Evolutionary conservation across 495 filamentous ascomycete species (phyloP).

Genomic region (Cladorrhinum samala): DNA sequence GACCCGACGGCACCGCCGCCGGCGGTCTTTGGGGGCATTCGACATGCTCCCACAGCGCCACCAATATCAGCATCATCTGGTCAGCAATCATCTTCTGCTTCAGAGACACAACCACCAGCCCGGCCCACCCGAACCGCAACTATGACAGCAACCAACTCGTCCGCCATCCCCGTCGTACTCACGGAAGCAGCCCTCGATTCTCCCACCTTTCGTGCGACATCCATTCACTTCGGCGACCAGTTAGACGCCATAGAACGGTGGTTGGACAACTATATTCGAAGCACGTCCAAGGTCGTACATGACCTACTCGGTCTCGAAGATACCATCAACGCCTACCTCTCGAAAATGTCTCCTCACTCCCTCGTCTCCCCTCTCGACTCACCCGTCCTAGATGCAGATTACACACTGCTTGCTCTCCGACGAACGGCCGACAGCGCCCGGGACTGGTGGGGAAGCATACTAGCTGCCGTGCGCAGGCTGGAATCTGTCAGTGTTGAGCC

Average conservation of each 20-base stretch:
- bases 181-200: constrained; percentile 95
- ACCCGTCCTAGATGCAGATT: constrained; percentile 89
- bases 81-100: neutral
- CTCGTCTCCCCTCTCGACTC: constrained; percentile 60
- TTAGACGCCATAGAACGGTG: constrained; percentile 87
- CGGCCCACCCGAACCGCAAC: neutral
- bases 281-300: constrained; percentile 67
- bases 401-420: constrained; percentile 79
- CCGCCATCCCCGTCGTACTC: constrained; percentile 68
- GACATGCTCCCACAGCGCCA: constrained; percentile 3
- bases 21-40: constrained; percentile 5
- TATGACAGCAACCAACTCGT: constrained; percentile 11
- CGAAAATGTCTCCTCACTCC: constrained; percentile 63
- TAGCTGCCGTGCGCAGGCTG: constrained; percentile 64
- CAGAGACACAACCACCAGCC: constrained; percentile 4
- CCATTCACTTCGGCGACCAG: constrained; percentile 85
- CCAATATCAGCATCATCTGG: neutral
- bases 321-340: constrained; percentile 65
- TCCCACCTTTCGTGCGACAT: constrained; percentile 85
- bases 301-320: constrained; percentile 67
- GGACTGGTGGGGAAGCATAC: constrained; percentile 77
- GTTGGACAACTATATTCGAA: constrained; percentile 80
- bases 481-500: constrained; percentile 75
- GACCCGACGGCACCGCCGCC: constrained; percentile 12
- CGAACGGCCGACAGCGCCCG: constrained; percentile 76